A percentile compares a stretch with the other conserved stretches of the same genome.
phyloP scores from a whole-genome alignment of 257 asterid genomes.

The Nicotiana noctiflora region DNA sequence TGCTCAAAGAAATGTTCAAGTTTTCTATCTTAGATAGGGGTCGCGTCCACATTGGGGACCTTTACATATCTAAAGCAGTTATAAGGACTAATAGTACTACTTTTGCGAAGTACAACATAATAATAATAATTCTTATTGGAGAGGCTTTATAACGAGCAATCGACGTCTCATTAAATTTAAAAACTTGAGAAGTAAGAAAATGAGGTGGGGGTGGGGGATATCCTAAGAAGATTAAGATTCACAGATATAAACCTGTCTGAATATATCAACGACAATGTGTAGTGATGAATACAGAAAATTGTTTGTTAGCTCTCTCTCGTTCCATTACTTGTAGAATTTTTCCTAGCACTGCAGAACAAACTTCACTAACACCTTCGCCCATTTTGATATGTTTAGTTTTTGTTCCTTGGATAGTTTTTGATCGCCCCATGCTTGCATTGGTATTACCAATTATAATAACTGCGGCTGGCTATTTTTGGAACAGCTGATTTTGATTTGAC shows the following conservation, averaged over 20 bases:
- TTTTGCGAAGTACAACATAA: neutral
- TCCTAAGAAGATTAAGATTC: neutral
- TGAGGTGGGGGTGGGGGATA: neutral
- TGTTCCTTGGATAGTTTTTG: neutral
- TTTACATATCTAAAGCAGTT: neutral
- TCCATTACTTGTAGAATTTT: neutral
- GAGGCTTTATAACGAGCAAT: neutral
- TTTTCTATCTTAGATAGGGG: neutral
- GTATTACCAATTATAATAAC: neutral
- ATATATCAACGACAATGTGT: neutral
- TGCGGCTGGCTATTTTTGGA: conserved; percentile 28
- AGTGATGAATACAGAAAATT: neutral
- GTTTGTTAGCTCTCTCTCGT: conserved; percentile 1
- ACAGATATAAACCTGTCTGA: neutral
- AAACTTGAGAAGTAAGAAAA: too few species aligned
- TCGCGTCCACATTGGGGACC: neutral
- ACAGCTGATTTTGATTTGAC: conserved; percentile 97
- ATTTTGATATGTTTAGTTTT: neutral
- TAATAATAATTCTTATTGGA: too few species aligned
- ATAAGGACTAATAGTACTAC: neutral
- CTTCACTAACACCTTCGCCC: neutral
- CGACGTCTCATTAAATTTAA: neutral
- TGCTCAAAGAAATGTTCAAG: neutral
- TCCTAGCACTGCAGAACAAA: neutral
- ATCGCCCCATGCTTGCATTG: neutral